phyloP scores from a whole-genome alignment of 352 stramenopile species.

The Thraustotheca clavata region DNA sequence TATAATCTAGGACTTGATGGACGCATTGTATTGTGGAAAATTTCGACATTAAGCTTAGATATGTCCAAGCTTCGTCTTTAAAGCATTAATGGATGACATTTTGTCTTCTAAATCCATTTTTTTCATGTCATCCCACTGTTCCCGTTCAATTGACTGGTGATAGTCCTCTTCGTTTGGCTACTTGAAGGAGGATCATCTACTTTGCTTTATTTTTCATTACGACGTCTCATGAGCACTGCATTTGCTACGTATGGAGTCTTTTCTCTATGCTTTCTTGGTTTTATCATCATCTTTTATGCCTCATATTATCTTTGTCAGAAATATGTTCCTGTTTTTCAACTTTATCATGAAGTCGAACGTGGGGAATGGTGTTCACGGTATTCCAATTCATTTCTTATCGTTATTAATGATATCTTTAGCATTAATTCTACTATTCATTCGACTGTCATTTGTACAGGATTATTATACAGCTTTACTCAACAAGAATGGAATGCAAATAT shows the following conservation, averaged over 20 bases:
- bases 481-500: conserved; percentile 60
- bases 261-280: conserved; percentile 41
- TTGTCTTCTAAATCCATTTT: no score
- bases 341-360: conserved; percentile 58
- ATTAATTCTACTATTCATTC: conserved; percentile 77
- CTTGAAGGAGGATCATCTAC: no score
- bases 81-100: neutral
- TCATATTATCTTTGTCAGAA: conserved; percentile 42
- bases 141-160: no score
- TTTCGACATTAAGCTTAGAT: conserved; percentile 59
- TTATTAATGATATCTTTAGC: conserved; percentile 24
- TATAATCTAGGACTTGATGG: conserved; percentile 53
- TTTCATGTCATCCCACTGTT: no score
- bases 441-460: conserved; percentile 46
- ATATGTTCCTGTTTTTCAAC: conserved; percentile 52
- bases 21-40: conserved; percentile 71
- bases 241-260: conserved; percentile 34
- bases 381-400: neutral
- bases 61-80: conserved; percentile 78
- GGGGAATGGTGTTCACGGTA: conserved; percentile 78
- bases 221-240: no score
- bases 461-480: conserved; percentile 48
- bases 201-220: no score
- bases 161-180: no score
- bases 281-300: conserved; percentile 44